Percentiles rank a stretch among this genome's conserved stretches.
phyloP scores from a whole-genome alignment of 768 basidiomycete genomes.

The Boletus speciosus region DNA sequence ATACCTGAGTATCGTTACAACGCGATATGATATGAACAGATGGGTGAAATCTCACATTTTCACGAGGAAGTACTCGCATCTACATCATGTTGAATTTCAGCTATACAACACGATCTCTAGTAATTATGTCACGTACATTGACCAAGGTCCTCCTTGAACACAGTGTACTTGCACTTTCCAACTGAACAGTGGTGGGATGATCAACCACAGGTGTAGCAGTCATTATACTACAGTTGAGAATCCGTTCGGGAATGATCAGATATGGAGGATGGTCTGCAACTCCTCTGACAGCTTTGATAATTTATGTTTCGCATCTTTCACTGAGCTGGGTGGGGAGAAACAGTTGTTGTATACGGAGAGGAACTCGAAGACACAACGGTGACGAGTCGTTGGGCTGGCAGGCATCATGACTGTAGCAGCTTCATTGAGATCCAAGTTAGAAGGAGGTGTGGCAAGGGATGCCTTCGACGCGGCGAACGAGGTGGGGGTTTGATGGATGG shows the following conservation, averaged over 20 bases:
- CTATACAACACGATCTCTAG: neutral
- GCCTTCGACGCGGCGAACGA: constrained; percentile 15
- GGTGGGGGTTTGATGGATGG: constrained; percentile 8
- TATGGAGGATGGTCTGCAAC: neutral
- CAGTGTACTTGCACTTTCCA: neutral
- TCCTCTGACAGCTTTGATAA: neutral
- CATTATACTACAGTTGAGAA: neutral
- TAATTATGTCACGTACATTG: constrained; percentile 2
- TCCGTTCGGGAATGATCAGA: neutral
- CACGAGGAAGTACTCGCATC: neutral
- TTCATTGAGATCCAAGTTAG: neutral
- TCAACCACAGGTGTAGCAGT: neutral
- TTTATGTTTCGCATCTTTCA: neutral
- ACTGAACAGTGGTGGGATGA: neutral
- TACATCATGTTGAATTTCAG: constrained; percentile 3
- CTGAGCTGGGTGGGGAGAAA: constrained; percentile 11
- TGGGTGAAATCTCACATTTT: neutral
- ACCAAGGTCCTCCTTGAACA: neutral
- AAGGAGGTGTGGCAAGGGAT: constrained; percentile 14
- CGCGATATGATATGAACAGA: neutral
- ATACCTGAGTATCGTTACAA: neutral
- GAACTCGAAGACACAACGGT: constrained; percentile 7
- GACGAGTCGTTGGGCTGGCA: neutral
- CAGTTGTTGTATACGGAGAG: constrained; percentile 18
- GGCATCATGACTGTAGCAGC: neutral